Evolutionary conservation across 2,329 filamentous ascomycete species (phyloP), one percentile per base, ranked within the genome.

Genomic region (Pestalotiopsis fici): DNA sequence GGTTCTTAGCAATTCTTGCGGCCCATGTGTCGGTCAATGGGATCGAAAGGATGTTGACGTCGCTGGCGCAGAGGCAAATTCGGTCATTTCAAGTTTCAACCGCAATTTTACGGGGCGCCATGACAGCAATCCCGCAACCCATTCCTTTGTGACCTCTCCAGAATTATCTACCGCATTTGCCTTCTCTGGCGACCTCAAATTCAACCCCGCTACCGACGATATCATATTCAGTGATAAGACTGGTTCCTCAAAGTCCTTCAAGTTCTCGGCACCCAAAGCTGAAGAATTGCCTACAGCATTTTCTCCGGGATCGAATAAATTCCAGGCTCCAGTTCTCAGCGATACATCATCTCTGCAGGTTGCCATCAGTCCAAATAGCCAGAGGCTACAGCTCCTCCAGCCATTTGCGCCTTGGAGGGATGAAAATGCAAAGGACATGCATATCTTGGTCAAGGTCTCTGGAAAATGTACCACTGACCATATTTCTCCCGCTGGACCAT

Each of bases 61-160:
- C 89, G 95, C 95, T 73, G 91, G 93, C 75, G 86, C 94, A 76
- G 43, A 50, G 43, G 43, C 43, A 18, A 99, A 99, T 90, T 97
- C 94, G 6, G 98, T 99, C 81, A 87, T 99, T 80, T 98, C 95
- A 59, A 98, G 95, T 31, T 99, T 98, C 91, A 99, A 99, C 92
- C 94, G 96, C 83, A 98, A 99, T 90, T 98, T 99, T 86, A 98
- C 95, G 69, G 95, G 95, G 73, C 94, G 96, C 80, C 98, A 98
- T 82, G 95, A 97, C 75, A 94, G 93, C 73, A 98, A 97, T 87
- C 94, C 94, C 55, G 94, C 94, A 66, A 97, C 94, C 64, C 94
- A 97, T 86, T 93, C 93, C 67, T 97, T 97, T 81, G 94, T 97
- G 73, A 91, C 94, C 71, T 97, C 94, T 5, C 94, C 94, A 66